phyloP scores from a whole-genome alignment of 148 eudicot species.

The Rhododendron griersonianum region DNA sequence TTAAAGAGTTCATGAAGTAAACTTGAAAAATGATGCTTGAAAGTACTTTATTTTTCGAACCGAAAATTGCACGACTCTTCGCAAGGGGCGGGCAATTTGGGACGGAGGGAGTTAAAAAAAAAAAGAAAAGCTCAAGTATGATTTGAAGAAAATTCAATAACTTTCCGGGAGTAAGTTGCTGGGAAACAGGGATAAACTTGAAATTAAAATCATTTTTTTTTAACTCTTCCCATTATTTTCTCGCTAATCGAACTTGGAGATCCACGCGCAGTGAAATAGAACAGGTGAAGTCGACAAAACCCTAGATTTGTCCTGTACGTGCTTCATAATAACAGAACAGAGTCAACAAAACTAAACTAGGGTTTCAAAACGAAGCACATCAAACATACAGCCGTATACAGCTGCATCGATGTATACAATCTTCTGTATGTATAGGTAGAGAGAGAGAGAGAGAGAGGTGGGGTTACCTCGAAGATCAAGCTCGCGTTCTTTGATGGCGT shows the following conservation, averaged over 20 bases:
- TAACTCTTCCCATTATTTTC: not conserved
- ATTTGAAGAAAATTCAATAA: not conserved
- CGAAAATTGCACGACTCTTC: no score
- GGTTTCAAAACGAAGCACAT: not conserved
- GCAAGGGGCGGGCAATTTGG: no score
- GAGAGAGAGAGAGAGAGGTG: not conserved
- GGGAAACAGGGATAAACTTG: not conserved
- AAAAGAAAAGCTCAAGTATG: no score
- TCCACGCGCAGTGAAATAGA: not conserved
- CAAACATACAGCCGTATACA: not conserved
- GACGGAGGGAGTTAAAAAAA: no score
- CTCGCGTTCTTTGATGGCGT: conserved; percentile 87
- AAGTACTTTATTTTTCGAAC: no score
- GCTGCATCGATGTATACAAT: not conserved
- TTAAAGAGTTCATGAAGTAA: no score
- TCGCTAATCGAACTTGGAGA: not conserved
- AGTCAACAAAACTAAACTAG: not conserved
- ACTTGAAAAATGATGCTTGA: no score
- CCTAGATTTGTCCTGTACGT: not conserved
- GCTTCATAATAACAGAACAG: not conserved
- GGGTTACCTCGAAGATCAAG: conserved; percentile 88
- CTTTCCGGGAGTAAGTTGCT: not conserved
- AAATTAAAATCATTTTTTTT: not conserved
- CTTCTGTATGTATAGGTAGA: not conserved
- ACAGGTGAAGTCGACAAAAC: not conserved